Percentiles rank a stretch among this genome's conserved stretches.
Conservation (phyloP, 2,329 filamentous ascomycete genomes). For the Xylaria sp. region DNA sequence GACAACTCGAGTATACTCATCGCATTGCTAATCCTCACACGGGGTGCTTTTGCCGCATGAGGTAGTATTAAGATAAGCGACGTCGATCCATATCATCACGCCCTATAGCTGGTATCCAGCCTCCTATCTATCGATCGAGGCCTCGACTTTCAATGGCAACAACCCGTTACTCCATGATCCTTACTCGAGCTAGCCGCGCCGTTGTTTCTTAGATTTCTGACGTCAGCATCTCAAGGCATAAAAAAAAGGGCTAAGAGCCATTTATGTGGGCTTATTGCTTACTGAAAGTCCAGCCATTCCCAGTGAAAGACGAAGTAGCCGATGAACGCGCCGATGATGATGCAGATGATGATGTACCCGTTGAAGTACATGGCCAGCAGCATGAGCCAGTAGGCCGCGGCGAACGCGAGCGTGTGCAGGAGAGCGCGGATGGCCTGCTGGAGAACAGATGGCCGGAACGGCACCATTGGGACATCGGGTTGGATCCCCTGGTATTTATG, state of each 20-base stretch:
- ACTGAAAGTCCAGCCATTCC: constrained; percentile 61
- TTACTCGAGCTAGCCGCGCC: background rate
- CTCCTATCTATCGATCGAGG: background rate
- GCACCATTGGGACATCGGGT: constrained; percentile 28
- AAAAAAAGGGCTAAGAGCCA: background rate
- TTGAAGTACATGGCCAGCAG: constrained; percentile 71
- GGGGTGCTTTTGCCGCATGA: background rate
- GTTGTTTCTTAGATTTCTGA: background rate
- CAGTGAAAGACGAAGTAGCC: constrained; percentile 80
- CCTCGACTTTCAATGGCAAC: constrained; percentile 38
- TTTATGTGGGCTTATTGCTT: constrained; percentile 62
- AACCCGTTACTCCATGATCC: constrained; percentile 15
- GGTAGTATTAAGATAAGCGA: background rate
- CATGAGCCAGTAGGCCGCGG: constrained; percentile 84
- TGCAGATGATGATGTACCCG: constrained; percentile 83
- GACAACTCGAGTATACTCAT: background rate
- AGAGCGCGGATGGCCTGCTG: constrained; percentile 75
- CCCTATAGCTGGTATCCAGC: background rate
- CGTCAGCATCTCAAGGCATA: constrained; percentile 4
- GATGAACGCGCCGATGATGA: constrained; percentile 80
- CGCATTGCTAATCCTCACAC: background rate
- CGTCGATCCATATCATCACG: background rate
- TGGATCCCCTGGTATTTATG: constrained; percentile 45
- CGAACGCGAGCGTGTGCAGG: constrained; percentile 78
- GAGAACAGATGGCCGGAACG: constrained; percentile 67